Conservation (phyloP, 2,329 filamentous ascomycete genomes). For the Neofusicoccum laricinum region DNA sequence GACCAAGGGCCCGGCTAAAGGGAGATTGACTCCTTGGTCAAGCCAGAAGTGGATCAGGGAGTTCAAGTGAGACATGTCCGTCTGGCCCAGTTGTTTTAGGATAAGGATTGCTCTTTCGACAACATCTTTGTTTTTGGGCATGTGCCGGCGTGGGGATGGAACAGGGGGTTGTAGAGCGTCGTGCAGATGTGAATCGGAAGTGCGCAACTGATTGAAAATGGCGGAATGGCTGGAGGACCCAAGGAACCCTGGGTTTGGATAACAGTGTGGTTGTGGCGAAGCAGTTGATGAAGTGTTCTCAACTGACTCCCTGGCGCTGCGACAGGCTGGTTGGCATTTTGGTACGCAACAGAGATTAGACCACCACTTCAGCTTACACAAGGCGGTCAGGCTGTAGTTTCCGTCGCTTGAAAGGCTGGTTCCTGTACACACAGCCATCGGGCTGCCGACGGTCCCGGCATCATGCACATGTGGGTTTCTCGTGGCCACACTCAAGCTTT, state of each 20-base stretch:
- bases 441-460: constrained; percentile 22
- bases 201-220: constrained; percentile 29
- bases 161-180: not conserved
- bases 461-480: constrained; percentile 25
- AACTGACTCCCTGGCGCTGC: constrained; percentile 6
- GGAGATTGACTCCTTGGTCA: constrained; percentile 24
- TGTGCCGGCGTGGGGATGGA: not conserved
- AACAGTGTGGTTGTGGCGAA: constrained; percentile 9
- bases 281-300: not conserved
- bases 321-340: not conserved
- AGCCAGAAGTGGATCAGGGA: constrained; percentile 25
- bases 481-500: constrained; percentile 30
- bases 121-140: constrained; percentile 21
- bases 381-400: not conserved
- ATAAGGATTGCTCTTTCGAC: constrained; percentile 20
- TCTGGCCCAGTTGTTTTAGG: constrained; percentile 19
- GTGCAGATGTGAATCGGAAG: not conserved
- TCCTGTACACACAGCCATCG: constrained; percentile 25
- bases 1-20: constrained; percentile 25
- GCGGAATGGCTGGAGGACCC: constrained; percentile 31
- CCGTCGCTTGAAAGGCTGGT: constrained; percentile 26
- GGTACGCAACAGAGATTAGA: not conserved
- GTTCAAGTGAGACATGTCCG: constrained; percentile 19
- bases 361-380: not conserved
- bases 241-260: constrained; percentile 35